A percentile compares a stretch with the other conserved stretches of the same genome.
Conservation (phyloP, 345 rosid species). For the Populus pruinosa region DNA sequence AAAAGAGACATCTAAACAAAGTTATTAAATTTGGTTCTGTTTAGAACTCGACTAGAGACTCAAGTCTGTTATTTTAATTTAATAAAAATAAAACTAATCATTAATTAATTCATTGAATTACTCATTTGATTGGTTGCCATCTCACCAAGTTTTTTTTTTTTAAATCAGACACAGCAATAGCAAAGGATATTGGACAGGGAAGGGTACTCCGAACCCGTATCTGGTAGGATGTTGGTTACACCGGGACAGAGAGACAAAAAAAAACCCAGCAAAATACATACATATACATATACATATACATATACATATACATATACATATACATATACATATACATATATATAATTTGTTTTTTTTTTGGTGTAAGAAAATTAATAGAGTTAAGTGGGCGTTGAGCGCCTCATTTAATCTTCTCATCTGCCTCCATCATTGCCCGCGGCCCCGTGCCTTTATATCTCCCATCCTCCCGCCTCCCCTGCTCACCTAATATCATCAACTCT, state of each 20-base stretch:
- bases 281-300: no score
- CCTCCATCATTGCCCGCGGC: slow-evolving; percentile 20
- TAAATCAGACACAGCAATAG: no score
- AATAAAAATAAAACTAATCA: no score
- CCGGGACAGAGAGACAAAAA: background rate
- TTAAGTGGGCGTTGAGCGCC: slow-evolving; percentile 27
- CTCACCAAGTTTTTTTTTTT: no score
- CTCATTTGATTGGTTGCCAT: no score
- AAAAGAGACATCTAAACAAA: background rate
- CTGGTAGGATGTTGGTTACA: slow-evolving; percentile 8
- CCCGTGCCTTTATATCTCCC: slow-evolving; percentile 22
- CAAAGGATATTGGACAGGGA: background rate
- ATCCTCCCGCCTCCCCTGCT: slow-evolving; percentile 3
- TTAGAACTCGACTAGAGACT: no score
- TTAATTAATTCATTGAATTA: no score
- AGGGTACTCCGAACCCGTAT: background rate
- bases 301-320: no score
- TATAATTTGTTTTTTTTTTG: no score
- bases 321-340: no score
- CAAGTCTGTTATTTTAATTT: no score
- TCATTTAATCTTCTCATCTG: slow-evolving; percentile 36
- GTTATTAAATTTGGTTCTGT: no score
- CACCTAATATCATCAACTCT: background rate
- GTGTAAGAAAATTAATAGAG: slow-evolving; percentile 6
- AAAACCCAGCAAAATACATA: background rate